Conservation (phyloP, 306 rosid genomes). For the Cucumis melo region DNA sequence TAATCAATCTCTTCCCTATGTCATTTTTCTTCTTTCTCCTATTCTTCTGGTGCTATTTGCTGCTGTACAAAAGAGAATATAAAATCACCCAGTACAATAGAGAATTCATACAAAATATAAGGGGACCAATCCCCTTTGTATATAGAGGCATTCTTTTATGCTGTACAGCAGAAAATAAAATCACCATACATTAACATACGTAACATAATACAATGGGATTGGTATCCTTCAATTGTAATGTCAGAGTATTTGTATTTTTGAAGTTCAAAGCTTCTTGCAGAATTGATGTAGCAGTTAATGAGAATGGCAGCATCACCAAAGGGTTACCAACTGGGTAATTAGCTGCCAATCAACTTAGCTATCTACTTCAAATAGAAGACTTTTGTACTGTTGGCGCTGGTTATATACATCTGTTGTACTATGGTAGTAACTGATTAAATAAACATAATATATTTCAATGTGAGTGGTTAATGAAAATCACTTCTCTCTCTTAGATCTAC, state of each 20-base stretch:
- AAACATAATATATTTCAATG: neutral
- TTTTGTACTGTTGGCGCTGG: neutral
- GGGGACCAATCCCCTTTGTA: neutral
- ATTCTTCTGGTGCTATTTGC: slow-evolving; percentile 45
- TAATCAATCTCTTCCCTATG: slow-evolving; percentile 43
- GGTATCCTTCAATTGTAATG: neutral
- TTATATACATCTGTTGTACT: neutral
- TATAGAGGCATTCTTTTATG: slow-evolving; percentile 10
- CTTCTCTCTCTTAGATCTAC: neutral
- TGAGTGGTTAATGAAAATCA: neutral
- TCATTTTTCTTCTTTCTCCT: slow-evolving; percentile 63
- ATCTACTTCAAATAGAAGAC: neutral
- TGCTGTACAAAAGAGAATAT: slow-evolving; percentile 62
- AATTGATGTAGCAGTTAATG: no score
- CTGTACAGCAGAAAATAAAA: slow-evolving; percentile 42
- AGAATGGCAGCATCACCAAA: no score
- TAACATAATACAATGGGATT: neutral
- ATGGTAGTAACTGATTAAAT: neutral
- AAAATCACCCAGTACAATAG: slow-evolving; percentile 3
- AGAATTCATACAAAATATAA: neutral
- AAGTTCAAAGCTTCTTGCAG: no score
- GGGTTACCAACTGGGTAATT: no score
- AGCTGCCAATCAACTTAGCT: no score
- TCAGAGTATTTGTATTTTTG: neutral
- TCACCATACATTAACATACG: neutral